These are phyloP conservation scores for Chaetomium tenue DNA, from an alignment of 495 filamentous ascomycete species.

Conservation along the genomic window DNA sequence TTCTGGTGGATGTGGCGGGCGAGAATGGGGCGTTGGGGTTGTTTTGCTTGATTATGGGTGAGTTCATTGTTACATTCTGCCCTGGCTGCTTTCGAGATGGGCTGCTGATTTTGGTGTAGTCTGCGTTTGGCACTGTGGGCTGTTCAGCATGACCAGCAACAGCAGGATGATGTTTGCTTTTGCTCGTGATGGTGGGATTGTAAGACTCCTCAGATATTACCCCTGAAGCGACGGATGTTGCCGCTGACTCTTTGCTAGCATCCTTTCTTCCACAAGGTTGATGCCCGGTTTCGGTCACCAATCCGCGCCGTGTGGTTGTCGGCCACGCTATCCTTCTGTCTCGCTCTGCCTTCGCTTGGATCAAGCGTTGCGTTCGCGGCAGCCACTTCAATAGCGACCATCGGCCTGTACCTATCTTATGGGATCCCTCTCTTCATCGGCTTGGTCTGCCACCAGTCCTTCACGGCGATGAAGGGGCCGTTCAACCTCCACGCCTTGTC, in stretches of 20 bases:
- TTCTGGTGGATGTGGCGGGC: slow-evolving; percentile 57
- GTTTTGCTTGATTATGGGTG: slow-evolving; percentile 55
- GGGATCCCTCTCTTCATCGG: slow-evolving; percentile 63
- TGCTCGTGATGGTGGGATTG: slow-evolving; percentile 52
- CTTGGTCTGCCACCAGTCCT: slow-evolving; percentile 44
- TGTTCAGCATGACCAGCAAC: slow-evolving; percentile 60
- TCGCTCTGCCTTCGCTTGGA: slow-evolving; percentile 61
- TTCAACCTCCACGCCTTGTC: slow-evolving; percentile 58
- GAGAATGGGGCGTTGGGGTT: slow-evolving; percentile 54
- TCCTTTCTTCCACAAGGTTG: slow-evolving; percentile 57
- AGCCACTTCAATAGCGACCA: slow-evolving; percentile 66
- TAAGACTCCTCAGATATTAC: slow-evolving; percentile 17
- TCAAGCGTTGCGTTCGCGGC: slow-evolving; percentile 60
- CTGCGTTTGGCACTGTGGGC: slow-evolving; percentile 60
- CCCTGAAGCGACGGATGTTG: background rate
- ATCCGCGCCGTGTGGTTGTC: slow-evolving; percentile 61
- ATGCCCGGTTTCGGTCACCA: slow-evolving; percentile 53
- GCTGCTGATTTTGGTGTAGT: slow-evolving; percentile 32
- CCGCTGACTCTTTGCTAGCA: slow-evolving; percentile 25
- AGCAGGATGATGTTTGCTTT: slow-evolving; percentile 67
- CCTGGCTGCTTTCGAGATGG: too few species aligned
- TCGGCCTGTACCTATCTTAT: slow-evolving; percentile 65
- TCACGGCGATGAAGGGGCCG: slow-evolving; percentile 52
- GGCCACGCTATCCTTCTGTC: slow-evolving; percentile 57
- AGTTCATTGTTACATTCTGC: slow-evolving; percentile 9